These are phyloP conservation scores for Blastocrithidia nonstop DNA, from an alignment of 208 protist species.

Conservation along the genomic window DNA sequence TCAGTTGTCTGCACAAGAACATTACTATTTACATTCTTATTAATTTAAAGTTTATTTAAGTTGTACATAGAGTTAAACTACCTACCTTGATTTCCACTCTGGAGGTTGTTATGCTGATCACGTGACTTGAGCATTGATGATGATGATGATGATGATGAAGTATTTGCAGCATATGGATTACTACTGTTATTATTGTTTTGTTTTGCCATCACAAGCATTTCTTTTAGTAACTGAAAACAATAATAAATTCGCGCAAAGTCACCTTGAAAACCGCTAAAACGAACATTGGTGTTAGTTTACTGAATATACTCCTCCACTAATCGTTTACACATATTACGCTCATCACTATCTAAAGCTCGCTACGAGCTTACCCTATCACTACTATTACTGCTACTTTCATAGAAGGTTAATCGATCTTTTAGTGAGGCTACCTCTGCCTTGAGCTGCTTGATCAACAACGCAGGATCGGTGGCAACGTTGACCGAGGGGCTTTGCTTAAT, in stretches of 20 bases:
- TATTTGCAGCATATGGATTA: neutral
- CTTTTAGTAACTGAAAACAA: constrained; percentile 75
- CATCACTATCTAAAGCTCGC: constrained; percentile 44
- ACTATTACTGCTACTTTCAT: constrained; percentile 13
- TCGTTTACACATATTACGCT: constrained; percentile 40
- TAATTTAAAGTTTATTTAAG: too few relatives aligned
- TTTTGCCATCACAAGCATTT: constrained; percentile 6
- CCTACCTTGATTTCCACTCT: too few relatives aligned
- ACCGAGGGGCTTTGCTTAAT: constrained; percentile 77
- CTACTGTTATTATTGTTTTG: neutral
- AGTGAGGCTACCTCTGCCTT: constrained; percentile 76
- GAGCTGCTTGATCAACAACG: constrained; percentile 76
- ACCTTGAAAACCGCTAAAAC: constrained; percentile 60
- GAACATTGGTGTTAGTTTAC: constrained; percentile 16
- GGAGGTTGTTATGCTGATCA: too few relatives aligned
- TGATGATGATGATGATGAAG: neutral
- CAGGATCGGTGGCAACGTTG: constrained; percentile 84
- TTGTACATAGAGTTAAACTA: too few relatives aligned
- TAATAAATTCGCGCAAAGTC: constrained; percentile 78
- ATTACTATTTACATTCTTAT: too few relatives aligned
- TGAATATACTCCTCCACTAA: constrained; percentile 54
- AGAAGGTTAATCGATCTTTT: constrained; percentile 76
- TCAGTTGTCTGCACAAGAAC: too few relatives aligned
- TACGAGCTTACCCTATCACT: constrained; percentile 14
- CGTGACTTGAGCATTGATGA: neutral